Percentiles rank a stretch among this genome's conserved stretches.
Evolutionary conservation across 768 basidiomycete genomes (phyloP).

Genomic region (Sporobolomyces roseus): DNA sequence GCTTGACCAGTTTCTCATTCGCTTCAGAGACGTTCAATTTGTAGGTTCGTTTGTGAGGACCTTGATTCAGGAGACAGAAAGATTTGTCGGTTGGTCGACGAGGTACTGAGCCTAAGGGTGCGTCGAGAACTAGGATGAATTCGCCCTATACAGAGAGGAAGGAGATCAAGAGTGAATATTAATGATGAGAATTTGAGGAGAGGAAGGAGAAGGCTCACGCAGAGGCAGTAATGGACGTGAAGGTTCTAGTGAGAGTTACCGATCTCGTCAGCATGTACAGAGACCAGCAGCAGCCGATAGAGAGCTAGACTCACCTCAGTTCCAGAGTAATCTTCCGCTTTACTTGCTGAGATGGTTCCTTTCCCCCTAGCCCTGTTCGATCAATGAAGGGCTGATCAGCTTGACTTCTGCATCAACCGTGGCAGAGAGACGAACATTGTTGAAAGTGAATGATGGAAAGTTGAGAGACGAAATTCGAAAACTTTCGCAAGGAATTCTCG

Average conservation of each 20-base stretch:
- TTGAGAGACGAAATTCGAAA: no score
- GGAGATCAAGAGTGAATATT: neutral
- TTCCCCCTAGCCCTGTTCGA: slow-evolving; percentile 10
- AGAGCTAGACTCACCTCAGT: neutral
- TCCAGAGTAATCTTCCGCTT: neutral
- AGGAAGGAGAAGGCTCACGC: neutral
- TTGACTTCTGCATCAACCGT: no score
- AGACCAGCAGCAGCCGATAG: neutral
- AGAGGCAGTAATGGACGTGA: slow-evolving; percentile 12
- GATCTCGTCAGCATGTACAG: neutral
- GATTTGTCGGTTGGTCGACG: slow-evolving; percentile 25
- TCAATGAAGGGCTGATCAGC: no score
- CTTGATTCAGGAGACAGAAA: slow-evolving; percentile 17
- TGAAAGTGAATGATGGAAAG: no score
- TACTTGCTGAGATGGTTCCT: slow-evolving; percentile 7
- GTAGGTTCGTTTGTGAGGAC: slow-evolving; percentile 11
- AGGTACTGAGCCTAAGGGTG: slow-evolving; percentile 16
- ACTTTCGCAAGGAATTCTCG: no score
- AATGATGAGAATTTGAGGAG: neutral
- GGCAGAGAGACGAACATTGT: no score
- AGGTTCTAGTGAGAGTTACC: neutral
- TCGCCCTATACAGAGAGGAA: slow-evolving; percentile 20
- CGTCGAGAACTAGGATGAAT: slow-evolving; percentile 34
- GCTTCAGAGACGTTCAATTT: slow-evolving; percentile 28
- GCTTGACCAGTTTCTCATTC: neutral